Conservation (phyloP, 805 yeast genomes). For the Kuraishia molischiana region DNA sequence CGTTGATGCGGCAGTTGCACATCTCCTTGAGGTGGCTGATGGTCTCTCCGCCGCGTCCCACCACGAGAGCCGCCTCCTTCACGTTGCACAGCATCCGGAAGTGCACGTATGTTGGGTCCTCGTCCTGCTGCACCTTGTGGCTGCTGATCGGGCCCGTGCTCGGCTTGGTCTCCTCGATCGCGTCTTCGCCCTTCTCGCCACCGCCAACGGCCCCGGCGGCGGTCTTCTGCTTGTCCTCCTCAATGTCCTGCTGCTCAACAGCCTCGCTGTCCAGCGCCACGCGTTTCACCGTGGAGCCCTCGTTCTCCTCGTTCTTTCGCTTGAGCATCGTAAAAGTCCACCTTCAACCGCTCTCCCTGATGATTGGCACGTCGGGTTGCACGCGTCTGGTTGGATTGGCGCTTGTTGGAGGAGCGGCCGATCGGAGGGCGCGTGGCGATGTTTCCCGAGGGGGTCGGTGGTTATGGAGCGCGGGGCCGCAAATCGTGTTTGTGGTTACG, state of each 20-base stretch:
- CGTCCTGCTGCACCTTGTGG: constrained; percentile 27
- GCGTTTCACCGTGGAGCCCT: constrained; percentile 49
- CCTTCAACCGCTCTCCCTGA: too few relatives aligned
- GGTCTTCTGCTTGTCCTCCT: constrained; percentile 33
- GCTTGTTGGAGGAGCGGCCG: too few relatives aligned
- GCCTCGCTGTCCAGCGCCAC: constrained; percentile 63
- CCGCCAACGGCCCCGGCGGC: constrained; percentile 23
- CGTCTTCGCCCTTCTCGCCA: constrained; percentile 1
- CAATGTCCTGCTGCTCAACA: constrained; percentile 29
- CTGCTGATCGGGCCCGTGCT: constrained; percentile 22
- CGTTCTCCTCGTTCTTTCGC: constrained; percentile 60
- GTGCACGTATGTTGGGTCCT: constrained; percentile 52
- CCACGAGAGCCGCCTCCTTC: constrained; percentile 65
- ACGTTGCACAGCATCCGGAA: constrained; percentile 69
- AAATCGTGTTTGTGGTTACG: too few relatives aligned
- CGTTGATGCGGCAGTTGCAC: constrained; percentile 57
- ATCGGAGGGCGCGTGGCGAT: too few relatives aligned
- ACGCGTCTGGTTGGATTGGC: too few relatives aligned
- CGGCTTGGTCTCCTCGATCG: not conserved
- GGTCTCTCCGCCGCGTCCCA: constrained; percentile 75
- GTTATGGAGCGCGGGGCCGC: too few relatives aligned
- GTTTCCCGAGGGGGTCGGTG: too few relatives aligned
- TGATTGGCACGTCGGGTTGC: too few relatives aligned
- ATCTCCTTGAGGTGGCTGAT: constrained; percentile 54
- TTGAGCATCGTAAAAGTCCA: constrained; percentile 46